Conservation (phyloP, 2,329 filamentous ascomycete species). For the Alternaria ventricosa region DNA sequence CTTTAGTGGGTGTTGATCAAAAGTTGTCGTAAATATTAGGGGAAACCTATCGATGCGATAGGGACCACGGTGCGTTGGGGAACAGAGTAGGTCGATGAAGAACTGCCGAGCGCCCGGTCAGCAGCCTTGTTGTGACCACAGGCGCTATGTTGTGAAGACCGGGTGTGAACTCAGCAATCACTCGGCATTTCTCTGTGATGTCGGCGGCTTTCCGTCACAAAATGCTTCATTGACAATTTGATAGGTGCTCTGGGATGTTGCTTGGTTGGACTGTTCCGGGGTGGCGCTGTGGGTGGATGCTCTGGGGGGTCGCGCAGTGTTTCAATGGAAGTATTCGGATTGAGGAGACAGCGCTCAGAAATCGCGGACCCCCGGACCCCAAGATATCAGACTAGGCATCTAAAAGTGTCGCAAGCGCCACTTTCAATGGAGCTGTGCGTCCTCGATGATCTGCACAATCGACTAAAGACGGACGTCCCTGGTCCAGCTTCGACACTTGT, state of each 20-base stretch:
- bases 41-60: slow-evolving; percentile 12
- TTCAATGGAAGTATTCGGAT: not conserved
- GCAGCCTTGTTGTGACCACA: slow-evolving; percentile 1
- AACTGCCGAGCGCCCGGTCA: slow-evolving; percentile 5
- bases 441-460: slow-evolving; percentile 8
- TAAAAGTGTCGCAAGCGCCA: slow-evolving; percentile 8
- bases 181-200: slow-evolving; percentile 10
- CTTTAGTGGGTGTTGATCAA: slow-evolving; percentile 1
- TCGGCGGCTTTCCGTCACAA: not conserved
- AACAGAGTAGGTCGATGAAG: not conserved
- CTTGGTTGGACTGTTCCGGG: slow-evolving; percentile 7
- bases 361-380: slow-evolving; percentile 2
- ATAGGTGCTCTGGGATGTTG: slow-evolving; percentile 12
- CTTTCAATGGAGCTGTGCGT: slow-evolving; percentile 1
- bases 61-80: not conserved
- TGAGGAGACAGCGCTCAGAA: slow-evolving; percentile 1
- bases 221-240: not conserved
- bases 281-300: slow-evolving; percentile 6
- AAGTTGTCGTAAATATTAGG: not conserved
- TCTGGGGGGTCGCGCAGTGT: slow-evolving; percentile 2
- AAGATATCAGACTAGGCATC: not conserved
- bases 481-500: slow-evolving; percentile 3
- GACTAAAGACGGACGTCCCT: not conserved
- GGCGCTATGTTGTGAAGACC: not conserved
- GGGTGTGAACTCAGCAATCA: slow-evolving; percentile 2